Percentiles rank a stretch among this genome's conserved stretches.
phyloP scores from a whole-genome alignment of 108 stramenopile genomes.

The Cyclostephanos invisitatus region DNA sequence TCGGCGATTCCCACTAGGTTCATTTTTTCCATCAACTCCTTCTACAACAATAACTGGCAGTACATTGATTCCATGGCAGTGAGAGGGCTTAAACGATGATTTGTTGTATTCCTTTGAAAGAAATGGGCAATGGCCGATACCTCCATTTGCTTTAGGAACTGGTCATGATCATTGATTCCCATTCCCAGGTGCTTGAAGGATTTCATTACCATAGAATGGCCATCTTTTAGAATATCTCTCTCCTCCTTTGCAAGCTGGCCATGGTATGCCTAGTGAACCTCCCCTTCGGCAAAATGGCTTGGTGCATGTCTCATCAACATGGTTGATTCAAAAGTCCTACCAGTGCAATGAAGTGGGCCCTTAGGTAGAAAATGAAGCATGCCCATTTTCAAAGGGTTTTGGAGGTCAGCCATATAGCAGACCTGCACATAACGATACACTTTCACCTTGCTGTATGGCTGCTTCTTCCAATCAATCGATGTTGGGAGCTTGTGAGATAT shows the following conservation, averaged over 20 bases:
- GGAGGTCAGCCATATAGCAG: constrained; percentile 28
- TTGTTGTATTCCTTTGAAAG: constrained; percentile 49
- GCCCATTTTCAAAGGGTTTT: constrained; percentile 38
- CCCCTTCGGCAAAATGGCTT: constrained; percentile 48
- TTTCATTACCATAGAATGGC: constrained; percentile 41
- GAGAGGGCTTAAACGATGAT: constrained; percentile 28
- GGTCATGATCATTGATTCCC: constrained; percentile 31
- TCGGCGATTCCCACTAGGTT: constrained; percentile 24
- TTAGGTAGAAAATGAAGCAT: constrained; percentile 18
- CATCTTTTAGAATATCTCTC: constrained; percentile 9
- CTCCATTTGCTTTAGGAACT: constrained; percentile 55
- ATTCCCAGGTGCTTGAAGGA: constrained; percentile 46
- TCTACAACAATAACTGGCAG: constrained; percentile 40
- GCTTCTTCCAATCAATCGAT: constrained; percentile 23
- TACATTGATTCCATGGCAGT: constrained; percentile 30
- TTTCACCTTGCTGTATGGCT: constrained; percentile 28
- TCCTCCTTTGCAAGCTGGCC: constrained; percentile 26
- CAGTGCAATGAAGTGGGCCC: constrained; percentile 2
- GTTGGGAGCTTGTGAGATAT: constrained; percentile 19
- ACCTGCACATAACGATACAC: constrained; percentile 29
- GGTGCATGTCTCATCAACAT: constrained; percentile 40
- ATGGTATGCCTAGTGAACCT: constrained; percentile 44
- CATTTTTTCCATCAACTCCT: constrained; percentile 30
- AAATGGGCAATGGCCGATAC: constrained; percentile 48
- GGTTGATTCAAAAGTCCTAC: constrained; percentile 20